Evolutionary conservation across 1,284 basidiomycete species (phyloP).

Genomic region (Coriolopsis trogii): DNA sequence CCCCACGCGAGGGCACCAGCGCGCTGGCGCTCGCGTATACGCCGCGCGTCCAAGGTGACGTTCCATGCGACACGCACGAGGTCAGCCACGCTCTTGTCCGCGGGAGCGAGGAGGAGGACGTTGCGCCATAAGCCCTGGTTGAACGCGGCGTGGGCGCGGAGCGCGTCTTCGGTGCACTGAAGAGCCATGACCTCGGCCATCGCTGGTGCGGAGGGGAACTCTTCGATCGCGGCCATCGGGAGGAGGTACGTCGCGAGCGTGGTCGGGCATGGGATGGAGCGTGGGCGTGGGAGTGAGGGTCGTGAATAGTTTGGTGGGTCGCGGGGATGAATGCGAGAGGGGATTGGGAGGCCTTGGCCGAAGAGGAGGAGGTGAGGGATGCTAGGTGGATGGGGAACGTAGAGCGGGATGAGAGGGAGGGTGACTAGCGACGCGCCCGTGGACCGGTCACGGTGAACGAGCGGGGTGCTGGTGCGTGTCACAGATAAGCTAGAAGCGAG

Average conservation of each 20-base stretch:
- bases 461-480: slow-evolving; percentile 9
- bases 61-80: slow-evolving; percentile 53
- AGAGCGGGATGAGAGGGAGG: slow-evolving; percentile 32
- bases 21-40: slow-evolving; percentile 25
- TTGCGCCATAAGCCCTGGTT: slow-evolving; percentile 58
- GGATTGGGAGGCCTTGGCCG: slow-evolving; percentile 26
- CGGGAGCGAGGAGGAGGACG: slow-evolving; percentile 47
- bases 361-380: slow-evolving; percentile 36
- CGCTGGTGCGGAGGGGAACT: slow-evolving; percentile 53
- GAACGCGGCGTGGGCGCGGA: slow-evolving; percentile 38
- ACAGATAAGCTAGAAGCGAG: slow-evolving; percentile 13
- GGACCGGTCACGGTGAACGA: slow-evolving; percentile 12
- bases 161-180: slow-evolving; percentile 35
- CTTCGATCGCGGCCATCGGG: slow-evolving; percentile 42
- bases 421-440: slow-evolving; percentile 23
- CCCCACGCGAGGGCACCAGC: neutral
- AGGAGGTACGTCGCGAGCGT: slow-evolving; percentile 43
- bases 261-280: slow-evolving; percentile 15
- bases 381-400: slow-evolving; percentile 34
- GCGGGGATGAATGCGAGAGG: neutral
- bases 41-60: slow-evolving; percentile 50
- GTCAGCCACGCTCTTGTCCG: slow-evolving; percentile 40
- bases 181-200: slow-evolving; percentile 54
- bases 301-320: neutral
- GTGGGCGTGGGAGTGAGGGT: slow-evolving; percentile 30